Base-by-base conservation (phyloP, 2,329 filamentous ascomycete genomes). In the Mollisia scopiformis region DNA sequence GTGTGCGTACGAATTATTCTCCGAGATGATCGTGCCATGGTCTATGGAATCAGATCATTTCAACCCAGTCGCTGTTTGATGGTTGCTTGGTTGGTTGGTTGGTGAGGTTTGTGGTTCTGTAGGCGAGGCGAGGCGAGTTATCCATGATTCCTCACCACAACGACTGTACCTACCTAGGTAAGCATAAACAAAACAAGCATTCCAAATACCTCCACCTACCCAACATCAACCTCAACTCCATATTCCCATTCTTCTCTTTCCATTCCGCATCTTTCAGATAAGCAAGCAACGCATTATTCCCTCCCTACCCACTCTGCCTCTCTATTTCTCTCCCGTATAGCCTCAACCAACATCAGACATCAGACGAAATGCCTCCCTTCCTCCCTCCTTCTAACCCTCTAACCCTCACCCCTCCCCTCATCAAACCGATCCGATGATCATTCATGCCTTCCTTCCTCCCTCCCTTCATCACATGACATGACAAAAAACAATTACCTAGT, bases 351-450 rank as follows among this genome's bases (percentile, higher is more conserved):
- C 8, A 14, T 4, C 33, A 37, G 33, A 37, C 31, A 57, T 54
- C 37, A 50, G 50, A 61, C 39, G 49, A 49, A 50, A 39, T 56
- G 25, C 35, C 35, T n/a, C 27, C 30, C 23, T 21, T n/a, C 43
- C n/a, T 13, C 7, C 10, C 27, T n/a, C 23, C 35, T 43, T 16
- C 16, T 6, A 6, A 13, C 16, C 39, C 39, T 19, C 16, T 21
- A 13, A 6, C 16, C 39, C 39, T 16, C 33, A 37, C 33, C n/a
- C n/a, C 33, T 37, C 33, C 11, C 25, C n/a, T 52, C 25, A 61
- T 55, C 55, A 58, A 55, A 58, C n/a, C n/a, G n/a, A n/a, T n/a
- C n/a, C n/a, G n/a, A 19, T 31, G 59, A 61, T 61, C 59, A 54
- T 61, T 54, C 39, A 57, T 57, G 54, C 54, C 33, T 47, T 27